Conservation (phyloP, 352 stramenopile genomes). For the Blastocystis sp. region DNA sequence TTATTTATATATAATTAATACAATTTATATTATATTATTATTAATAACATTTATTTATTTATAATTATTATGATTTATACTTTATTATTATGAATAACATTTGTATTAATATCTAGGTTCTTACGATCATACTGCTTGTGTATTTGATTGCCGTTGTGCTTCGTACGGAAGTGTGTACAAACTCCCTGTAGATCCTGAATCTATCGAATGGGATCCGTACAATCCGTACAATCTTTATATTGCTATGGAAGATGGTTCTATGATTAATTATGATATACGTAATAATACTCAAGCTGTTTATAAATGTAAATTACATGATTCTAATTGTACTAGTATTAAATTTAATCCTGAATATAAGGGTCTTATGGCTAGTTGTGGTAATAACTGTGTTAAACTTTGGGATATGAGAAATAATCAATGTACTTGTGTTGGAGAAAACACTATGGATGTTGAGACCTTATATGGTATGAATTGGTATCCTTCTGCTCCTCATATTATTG, state of each 20-base stretch:
- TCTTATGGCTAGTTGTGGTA: constrained; percentile 74
- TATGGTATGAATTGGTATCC: constrained; percentile 68
- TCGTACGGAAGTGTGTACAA: constrained; percentile 54
- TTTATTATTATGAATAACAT: too few relatives aligned
- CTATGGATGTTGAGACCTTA: constrained; percentile 70
- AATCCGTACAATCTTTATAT: constrained; percentile 69
- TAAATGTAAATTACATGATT: constrained; percentile 25
- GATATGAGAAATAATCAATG: constrained; percentile 51
- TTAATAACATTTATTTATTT: too few relatives aligned
- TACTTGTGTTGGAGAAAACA: constrained; percentile 62
- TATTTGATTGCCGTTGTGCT: constrained; percentile 51
- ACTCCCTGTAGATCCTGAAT: constrained; percentile 64
- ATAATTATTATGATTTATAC: too few relatives aligned
- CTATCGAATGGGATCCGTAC: constrained; percentile 73
- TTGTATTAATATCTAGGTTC: constrained; percentile 55
- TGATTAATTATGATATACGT: constrained; percentile 78
- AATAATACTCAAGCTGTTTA: constrained; percentile 54
- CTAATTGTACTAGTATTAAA: constrained; percentile 58
- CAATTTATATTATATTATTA: too few relatives aligned
- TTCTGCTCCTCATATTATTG: constrained; percentile 64
- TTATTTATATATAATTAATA: too few relatives aligned
- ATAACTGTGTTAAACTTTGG: constrained; percentile 94
- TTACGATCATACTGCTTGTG: constrained; percentile 74
- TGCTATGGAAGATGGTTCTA: constrained; percentile 72
- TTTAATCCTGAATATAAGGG: constrained; percentile 64